These are phyloP conservation scores for Seiridium cupressi DNA, from an alignment of 2,329 filamentous ascomycete species.

Conservation along the genomic window DNA sequence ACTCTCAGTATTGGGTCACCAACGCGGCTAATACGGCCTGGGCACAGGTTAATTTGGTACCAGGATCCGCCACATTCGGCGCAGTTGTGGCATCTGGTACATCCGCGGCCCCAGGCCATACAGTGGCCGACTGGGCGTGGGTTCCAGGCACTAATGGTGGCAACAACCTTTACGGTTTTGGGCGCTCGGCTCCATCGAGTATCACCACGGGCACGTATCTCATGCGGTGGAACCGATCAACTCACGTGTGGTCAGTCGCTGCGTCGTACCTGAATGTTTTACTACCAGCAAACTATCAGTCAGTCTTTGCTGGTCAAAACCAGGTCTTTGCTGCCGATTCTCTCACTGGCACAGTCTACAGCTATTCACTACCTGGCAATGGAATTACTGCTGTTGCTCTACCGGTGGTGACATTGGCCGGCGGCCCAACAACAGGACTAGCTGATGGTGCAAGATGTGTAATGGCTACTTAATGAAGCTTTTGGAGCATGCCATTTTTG, in stretches of 20 bases:
- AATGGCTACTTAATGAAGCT: neutral
- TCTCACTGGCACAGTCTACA: neutral
- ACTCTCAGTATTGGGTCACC: neutral
- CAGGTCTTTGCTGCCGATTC: neutral
- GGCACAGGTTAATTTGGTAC: neutral
- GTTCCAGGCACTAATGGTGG: neutral
- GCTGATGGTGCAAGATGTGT: constrained; percentile 1
- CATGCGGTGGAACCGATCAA: neutral
- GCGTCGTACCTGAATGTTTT: neutral
- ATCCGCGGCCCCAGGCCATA: neutral
- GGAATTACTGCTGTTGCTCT: neutral
- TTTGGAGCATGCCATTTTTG: no score
- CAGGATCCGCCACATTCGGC: neutral
- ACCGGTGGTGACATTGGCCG: neutral
- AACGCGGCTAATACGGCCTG: neutral
- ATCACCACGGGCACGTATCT: neutral
- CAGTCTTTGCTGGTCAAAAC: neutral
- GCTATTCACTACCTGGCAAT: neutral
- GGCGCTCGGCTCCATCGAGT: neutral
- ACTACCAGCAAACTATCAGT: neutral
- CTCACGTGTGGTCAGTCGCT: neutral
- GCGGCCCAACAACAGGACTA: neutral
- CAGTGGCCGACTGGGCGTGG: neutral
- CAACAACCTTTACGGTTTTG: neutral
- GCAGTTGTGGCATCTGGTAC: neutral